phyloP scores from a whole-genome alignment of 1,284 basidiomycete species.

The Trichosporon ovoides region DNA sequence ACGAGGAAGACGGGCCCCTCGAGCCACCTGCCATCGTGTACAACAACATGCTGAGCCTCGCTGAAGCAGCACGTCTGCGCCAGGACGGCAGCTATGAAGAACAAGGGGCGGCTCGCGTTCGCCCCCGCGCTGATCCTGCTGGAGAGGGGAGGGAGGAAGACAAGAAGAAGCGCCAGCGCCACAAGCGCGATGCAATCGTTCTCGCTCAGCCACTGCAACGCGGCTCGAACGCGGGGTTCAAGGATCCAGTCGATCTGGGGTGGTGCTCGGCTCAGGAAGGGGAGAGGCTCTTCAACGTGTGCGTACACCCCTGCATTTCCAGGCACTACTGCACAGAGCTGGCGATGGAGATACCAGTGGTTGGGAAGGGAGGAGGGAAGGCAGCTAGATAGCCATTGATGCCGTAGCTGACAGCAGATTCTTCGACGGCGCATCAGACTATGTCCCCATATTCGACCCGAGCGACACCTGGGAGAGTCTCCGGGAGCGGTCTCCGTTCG shows the following conservation, averaged over 20 bases:
- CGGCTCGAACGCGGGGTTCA: conserved; percentile 30
- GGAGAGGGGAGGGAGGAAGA: not conserved
- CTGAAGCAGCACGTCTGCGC: conserved; percentile 44
- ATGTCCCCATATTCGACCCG: conserved; percentile 75
- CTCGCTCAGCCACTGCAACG: conserved; percentile 26
- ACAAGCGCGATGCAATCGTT: not conserved
- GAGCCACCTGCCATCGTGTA: conserved; percentile 28
- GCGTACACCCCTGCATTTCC: too few relatives aligned
- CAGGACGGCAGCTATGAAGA: conserved; percentile 25
- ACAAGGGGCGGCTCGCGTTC: not conserved
- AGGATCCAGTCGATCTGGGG: conserved; percentile 48
- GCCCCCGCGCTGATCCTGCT: conserved; percentile 17
- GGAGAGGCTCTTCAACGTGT: conserved; percentile 65
- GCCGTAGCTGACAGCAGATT: conserved; percentile 50
- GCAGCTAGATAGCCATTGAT: conserved; percentile 12
- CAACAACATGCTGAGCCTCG: conserved; percentile 45
- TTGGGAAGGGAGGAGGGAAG: too few relatives aligned
- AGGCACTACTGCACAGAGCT: too few relatives aligned
- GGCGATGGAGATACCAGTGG: too few relatives aligned
- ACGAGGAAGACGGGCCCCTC: conserved; percentile 33
- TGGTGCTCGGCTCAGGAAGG: conserved; percentile 70
- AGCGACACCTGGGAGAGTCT: conserved; percentile 66
- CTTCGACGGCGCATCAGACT: conserved; percentile 76
- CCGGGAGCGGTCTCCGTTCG: conserved; percentile 36
- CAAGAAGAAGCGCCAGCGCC: conserved; percentile 13